These are phyloP conservation scores for Metarhizium rileyi DNA, from an alignment of 2,329 filamentous ascomycete genomes.

Conservation along the genomic window DNA sequence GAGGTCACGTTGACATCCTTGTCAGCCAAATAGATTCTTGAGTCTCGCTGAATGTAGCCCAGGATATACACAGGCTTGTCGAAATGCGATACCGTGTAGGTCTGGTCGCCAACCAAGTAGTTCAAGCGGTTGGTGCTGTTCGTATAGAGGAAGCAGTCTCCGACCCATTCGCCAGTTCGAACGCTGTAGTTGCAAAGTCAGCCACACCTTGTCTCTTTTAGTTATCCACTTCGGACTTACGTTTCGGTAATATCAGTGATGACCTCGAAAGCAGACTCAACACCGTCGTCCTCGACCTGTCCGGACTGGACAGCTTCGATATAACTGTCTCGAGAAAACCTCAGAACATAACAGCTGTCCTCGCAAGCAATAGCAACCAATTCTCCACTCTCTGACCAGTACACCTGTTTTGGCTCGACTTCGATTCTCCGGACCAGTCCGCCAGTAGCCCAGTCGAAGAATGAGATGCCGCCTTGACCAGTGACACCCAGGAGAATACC, in stretches of 20 bases:
- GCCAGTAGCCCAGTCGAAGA: constrained; percentile 94
- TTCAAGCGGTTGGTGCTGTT: constrained; percentile 94
- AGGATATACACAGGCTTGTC: constrained; percentile 92
- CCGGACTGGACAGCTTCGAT: constrained; percentile 73
- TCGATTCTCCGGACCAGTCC: constrained; percentile 88
- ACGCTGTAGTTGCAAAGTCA: constrained; percentile 44
- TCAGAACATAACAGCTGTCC: constrained; percentile 87
- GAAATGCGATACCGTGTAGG: constrained; percentile 94
- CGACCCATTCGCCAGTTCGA: constrained; percentile 93
- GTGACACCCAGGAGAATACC: constrained; percentile 89
- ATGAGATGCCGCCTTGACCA: constrained; percentile 86
- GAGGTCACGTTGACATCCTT: constrained; percentile 91
- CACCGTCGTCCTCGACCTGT: constrained; percentile 78
- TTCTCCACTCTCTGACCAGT: constrained; percentile 97
- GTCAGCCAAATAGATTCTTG: constrained; percentile 88
- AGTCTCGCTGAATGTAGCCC: constrained; percentile 90
- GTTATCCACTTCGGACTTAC: constrained; percentile 30
- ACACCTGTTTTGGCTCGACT: constrained; percentile 63
- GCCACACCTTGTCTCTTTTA: neutral
- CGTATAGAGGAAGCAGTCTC: constrained; percentile 98
- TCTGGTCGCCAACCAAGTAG: constrained; percentile 95
- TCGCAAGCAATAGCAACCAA: constrained; percentile 88
- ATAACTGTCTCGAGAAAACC: constrained; percentile 85
- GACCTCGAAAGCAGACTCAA: constrained; percentile 92
- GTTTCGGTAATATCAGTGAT: constrained; percentile 92